phyloP scores from a whole-genome alignment of 176 grass and related monocot species.

The Poa annua region DNA sequence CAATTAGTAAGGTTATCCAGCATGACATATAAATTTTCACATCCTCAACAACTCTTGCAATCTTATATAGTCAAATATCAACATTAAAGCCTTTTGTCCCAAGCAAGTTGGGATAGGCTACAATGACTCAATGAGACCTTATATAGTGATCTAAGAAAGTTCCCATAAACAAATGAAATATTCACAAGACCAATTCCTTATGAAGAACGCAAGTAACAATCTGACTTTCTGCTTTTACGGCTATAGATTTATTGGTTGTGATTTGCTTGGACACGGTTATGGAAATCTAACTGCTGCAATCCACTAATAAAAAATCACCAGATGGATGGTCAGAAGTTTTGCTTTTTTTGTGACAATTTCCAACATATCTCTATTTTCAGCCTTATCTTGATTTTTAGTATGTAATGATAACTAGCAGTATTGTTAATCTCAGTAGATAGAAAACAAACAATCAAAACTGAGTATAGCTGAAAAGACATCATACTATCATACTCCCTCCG shows the following conservation, averaged over 20 bases:
- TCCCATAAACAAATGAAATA: conserved; percentile 5
- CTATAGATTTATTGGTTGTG: not conserved
- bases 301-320: not conserved
- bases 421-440: not conserved
- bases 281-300: not conserved
- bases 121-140: not conserved
- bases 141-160: not conserved
- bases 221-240: not conserved
- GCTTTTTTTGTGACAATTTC: not conserved
- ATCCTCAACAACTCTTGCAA: not conserved
- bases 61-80: not conserved
- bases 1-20: conserved; percentile 4
- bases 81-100: no score
- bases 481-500: not conserved
- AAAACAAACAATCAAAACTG: not conserved
- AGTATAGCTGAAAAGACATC: not conserved
- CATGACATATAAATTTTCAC: not conserved
- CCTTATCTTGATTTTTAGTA: not conserved
- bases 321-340: not conserved
- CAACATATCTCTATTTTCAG: not conserved
- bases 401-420: not conserved
- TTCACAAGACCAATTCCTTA: not conserved
- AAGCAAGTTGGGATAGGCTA: no score
- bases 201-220: not conserved
- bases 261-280: no score